A percentile compares a stretch with the other conserved stretches of the same genome.
Conservation (phyloP, 768 basidiomycete genomes). For the Trametes cingulata region DNA sequence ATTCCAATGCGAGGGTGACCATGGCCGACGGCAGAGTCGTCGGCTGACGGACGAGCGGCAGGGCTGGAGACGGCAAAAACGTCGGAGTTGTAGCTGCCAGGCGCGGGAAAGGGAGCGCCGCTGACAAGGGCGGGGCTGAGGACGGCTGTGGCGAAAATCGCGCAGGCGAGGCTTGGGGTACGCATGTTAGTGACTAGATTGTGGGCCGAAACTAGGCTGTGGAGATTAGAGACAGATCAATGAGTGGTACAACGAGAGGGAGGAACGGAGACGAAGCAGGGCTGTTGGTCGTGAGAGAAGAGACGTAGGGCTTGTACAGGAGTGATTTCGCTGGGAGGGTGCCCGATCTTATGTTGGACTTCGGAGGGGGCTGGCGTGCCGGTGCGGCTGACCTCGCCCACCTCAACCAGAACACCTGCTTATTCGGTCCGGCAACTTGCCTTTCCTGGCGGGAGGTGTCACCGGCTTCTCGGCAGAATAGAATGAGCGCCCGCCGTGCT, state of each 20-base stretch:
- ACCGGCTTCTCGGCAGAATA: not conserved
- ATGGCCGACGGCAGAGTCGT: not conserved
- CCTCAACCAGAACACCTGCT: constrained; percentile 8
- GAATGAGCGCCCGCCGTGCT: not conserved
- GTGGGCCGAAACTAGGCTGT: constrained; percentile 14
- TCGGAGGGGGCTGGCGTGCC: not conserved
- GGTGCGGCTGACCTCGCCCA: constrained; percentile 5
- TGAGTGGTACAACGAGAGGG: constrained; percentile 3
- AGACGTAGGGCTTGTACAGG: not conserved
- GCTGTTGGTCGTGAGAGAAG: not conserved
- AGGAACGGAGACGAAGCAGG: not conserved
- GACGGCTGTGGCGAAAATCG: constrained; percentile 25
- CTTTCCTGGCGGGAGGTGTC: not conserved
- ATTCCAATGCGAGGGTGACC: constrained; percentile 13
- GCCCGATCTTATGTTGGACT: constrained; percentile 10
- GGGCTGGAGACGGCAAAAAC: constrained; percentile 16
- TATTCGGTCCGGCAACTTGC: constrained; percentile 5
- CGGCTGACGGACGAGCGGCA: not conserved
- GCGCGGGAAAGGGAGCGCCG: constrained; percentile 15
- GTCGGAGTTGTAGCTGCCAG: constrained; percentile 18
- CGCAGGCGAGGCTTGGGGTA: constrained; percentile 28
- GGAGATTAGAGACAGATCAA: constrained; percentile 1
- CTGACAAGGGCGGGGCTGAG: constrained; percentile 26
- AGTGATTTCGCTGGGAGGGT: no score
- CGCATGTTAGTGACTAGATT: constrained; percentile 25